Conservation (phyloP, 2,329 filamentous ascomycete genomes). For the Harringtonia lauricola region DNA sequence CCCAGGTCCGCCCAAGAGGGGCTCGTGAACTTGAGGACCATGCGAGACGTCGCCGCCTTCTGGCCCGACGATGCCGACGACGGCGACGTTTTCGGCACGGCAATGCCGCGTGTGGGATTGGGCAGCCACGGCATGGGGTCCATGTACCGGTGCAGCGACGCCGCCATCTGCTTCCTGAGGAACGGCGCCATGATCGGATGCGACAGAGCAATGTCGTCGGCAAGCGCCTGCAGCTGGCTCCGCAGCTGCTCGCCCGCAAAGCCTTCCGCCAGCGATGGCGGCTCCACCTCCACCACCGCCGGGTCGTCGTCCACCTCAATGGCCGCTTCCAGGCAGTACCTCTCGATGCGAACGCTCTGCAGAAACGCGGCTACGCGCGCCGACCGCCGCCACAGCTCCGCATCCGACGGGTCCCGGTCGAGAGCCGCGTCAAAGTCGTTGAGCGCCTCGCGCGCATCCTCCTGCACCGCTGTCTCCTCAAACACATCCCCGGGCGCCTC, state of each 20-base stretch:
- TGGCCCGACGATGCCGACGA: constrained; percentile 8
- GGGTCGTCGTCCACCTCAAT: constrained; percentile 59
- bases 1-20: constrained; percentile 33
- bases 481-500: constrained; percentile 13
- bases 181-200: constrained; percentile 52
- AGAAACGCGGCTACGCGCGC: constrained; percentile 48
- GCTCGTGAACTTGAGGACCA: constrained; percentile 19
- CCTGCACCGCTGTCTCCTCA: constrained; percentile 23
- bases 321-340: constrained; percentile 55
- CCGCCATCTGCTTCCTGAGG: constrained; percentile 37
- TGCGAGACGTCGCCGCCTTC: constrained; percentile 7
- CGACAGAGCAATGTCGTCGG: constrained; percentile 43
- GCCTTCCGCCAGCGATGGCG: constrained; percentile 50
- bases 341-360: constrained; percentile 42
- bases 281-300: constrained; percentile 49
- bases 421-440: constrained; percentile 47
- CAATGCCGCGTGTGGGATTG: constrained; percentile 28
- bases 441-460: constrained; percentile 34
- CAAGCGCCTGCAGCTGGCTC: constrained; percentile 38
- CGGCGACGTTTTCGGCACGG: not conserved
- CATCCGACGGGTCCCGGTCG: constrained; percentile 55
- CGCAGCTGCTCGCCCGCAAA: constrained; percentile 53
- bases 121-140: constrained; percentile 54
- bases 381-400: constrained; percentile 51
- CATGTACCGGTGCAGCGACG: constrained; percentile 38